phyloP scores from a whole-genome alignment of 306 rosid species.

The Clitoria ternatea region DNA sequence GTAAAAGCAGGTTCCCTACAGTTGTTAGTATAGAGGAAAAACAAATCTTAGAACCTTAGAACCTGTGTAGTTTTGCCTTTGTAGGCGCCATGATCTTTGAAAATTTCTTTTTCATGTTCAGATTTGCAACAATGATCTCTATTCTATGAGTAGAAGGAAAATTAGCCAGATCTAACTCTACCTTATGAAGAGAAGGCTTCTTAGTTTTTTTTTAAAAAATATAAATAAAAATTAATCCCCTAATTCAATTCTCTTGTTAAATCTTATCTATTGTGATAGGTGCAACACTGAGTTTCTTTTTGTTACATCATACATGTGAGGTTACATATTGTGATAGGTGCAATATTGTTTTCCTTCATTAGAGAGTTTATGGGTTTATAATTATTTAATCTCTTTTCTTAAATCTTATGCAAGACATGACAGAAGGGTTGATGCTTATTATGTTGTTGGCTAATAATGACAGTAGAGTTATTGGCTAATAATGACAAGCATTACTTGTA shows the following conservation, averaged over 20 bases:
- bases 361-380: neutral
- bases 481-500: neutral
- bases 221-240: no score
- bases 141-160: slow-evolving; percentile 27
- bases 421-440: neutral
- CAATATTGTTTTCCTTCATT: neutral
- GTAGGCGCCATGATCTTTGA: slow-evolving; percentile 31
- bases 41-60: no score
- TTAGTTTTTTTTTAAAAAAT: no score
- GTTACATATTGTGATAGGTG: no score
- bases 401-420: neutral
- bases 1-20: no score
- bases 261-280: no score
- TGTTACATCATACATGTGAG: no score
- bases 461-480: neutral
- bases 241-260: no score
- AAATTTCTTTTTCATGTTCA: slow-evolving; percentile 18
- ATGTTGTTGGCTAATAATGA: neutral
- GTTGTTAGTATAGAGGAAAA: no score
- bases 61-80: slow-evolving; percentile 25
- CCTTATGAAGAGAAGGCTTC: neutral
- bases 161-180: neutral
- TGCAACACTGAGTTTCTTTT: no score
- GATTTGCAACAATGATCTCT: slow-evolving; percentile 22
- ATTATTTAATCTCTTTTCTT: neutral